Percentiles rank a stretch among this genome's conserved stretches.
These are phyloP conservation scores for Hypoxylon subgilvum DNA, from an alignment of 495 filamentous ascomycete species.

Conservation along the genomic window DNA sequence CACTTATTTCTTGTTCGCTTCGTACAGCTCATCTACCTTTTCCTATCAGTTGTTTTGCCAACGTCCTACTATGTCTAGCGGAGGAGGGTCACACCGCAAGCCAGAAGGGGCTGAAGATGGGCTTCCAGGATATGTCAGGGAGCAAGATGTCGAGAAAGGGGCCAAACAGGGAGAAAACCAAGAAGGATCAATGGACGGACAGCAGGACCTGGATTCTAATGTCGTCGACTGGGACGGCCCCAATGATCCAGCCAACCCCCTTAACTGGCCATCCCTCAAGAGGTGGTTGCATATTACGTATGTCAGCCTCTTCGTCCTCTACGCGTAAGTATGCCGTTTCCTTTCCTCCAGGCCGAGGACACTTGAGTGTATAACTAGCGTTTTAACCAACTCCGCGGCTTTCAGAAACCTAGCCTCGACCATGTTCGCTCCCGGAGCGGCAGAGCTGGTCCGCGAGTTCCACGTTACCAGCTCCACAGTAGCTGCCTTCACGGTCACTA, in stretches of 20 bases:
- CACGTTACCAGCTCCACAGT: conserved; percentile 29
- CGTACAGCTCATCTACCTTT: no score
- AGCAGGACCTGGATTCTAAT: conserved; percentile 1
- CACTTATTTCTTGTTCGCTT: no score
- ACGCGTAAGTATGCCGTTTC: conserved; percentile 54
- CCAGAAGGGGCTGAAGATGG: neutral
- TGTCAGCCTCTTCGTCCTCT: conserved; percentile 53
- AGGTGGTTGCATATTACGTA: conserved; percentile 43
- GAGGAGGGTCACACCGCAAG: neutral
- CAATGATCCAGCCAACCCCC: conserved; percentile 62
- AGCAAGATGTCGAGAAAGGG: conserved; percentile 9
- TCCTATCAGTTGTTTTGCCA: no score
- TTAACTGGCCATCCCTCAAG: conserved; percentile 52
- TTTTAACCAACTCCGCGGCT: neutral
- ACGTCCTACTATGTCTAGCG: conserved; percentile 1
- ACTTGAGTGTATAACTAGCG: no score
- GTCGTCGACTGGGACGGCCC: conserved; percentile 47
- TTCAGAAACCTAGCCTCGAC: conserved; percentile 27
- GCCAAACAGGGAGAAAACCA: no score
- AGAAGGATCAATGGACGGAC: neutral
- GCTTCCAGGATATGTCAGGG: neutral
- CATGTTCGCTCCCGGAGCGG: conserved; percentile 47
- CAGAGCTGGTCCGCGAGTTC: conserved; percentile 45
- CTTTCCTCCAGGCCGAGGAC: no score
- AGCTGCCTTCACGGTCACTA: conserved; percentile 41